Evolutionary conservation across 768 basidiomycete genomes (phyloP).

Genomic region (Floccularia luteovirens): DNA sequence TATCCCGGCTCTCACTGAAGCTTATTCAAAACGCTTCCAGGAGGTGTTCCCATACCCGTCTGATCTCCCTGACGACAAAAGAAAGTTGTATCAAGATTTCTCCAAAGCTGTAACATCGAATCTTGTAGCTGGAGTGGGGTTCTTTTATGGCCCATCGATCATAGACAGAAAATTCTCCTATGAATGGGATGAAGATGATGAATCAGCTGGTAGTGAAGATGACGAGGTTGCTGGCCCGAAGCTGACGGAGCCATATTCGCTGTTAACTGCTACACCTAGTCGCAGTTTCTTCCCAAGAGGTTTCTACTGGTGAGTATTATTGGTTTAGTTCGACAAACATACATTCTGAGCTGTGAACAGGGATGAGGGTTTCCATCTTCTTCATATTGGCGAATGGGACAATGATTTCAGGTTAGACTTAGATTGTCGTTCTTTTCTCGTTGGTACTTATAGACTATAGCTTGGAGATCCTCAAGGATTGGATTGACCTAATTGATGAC

Average conservation of each 20-base stretch:
- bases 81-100: constrained; percentile 53
- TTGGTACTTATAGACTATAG: constrained; percentile 25
- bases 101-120: constrained; percentile 89
- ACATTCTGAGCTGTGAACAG: constrained; percentile 25
- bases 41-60: constrained; percentile 60
- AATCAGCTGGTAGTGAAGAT: constrained; percentile 26
- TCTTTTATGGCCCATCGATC: constrained; percentile 89
- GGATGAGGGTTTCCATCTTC: constrained; percentile 96
- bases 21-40: constrained; percentile 64
- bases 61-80: constrained; percentile 40
- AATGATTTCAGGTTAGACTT: constrained; percentile 58
- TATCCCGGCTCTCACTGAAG: constrained; percentile 52
- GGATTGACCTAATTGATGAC: constrained; percentile 87
- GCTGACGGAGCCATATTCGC: constrained; percentile 64
- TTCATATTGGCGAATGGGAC: constrained; percentile 91
- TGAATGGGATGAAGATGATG: constrained; percentile 81
- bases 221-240: constrained; percentile 43
- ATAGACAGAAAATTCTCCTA: constrained; percentile 80
- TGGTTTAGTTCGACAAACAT: too few relatives aligned
- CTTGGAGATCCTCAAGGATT: constrained; percentile 82
- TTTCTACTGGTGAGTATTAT: constrained; percentile 80
- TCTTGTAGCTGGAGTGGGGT: constrained; percentile 88
- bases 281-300: constrained; percentile 96
- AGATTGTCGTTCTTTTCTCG: neutral
- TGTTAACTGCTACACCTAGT: constrained; percentile 91